phyloP scores from a whole-genome alignment of 805 yeast genomes.

The Candida yuanshanica region DNA sequence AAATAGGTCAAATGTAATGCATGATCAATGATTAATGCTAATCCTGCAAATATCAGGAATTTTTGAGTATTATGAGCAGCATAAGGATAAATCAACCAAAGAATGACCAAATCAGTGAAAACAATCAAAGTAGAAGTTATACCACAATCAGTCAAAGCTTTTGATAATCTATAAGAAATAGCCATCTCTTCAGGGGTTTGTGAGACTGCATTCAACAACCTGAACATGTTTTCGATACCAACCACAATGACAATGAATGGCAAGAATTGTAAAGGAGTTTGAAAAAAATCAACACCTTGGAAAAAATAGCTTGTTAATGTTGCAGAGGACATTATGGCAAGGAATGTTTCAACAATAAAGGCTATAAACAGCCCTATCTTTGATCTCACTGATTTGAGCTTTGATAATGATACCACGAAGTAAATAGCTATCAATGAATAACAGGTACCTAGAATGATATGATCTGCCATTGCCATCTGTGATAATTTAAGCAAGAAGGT shows the following conservation, averaged over 20 bases:
- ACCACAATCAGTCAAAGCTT: slow-evolving; percentile 32
- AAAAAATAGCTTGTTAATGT: slow-evolving; percentile 36
- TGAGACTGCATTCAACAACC: slow-evolving; percentile 36
- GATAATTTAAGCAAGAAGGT: slow-evolving; percentile 3
- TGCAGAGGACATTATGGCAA: slow-evolving; percentile 38
- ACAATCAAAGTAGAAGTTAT: slow-evolving; percentile 34
- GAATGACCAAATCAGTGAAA: slow-evolving; percentile 21
- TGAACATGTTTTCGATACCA: slow-evolving; percentile 42
- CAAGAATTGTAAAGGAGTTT: slow-evolving; percentile 35
- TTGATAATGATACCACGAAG: slow-evolving; percentile 33
- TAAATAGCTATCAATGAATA: slow-evolving; percentile 28
- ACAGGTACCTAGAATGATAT: slow-evolving; percentile 18
- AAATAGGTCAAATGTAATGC: slow-evolving; percentile 58
- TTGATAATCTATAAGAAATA: slow-evolving; percentile 31
- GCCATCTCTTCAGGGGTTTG: slow-evolving; percentile 38
- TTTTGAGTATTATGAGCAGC: slow-evolving; percentile 30
- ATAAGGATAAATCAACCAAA: slow-evolving; percentile 25
- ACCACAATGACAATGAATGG: slow-evolving; percentile 37
- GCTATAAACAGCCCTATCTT: slow-evolving; percentile 41
- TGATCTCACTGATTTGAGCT: slow-evolving; percentile 39
- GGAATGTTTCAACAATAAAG: slow-evolving; percentile 32
- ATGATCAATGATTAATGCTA: slow-evolving; percentile 53
- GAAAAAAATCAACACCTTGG: slow-evolving; percentile 28
- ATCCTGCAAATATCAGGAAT: slow-evolving; percentile 39
- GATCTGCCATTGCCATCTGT: slow-evolving; percentile 14